Evolutionary conservation across 306 rosid genomes (phyloP).

Genomic region (Vigna reflexopilosa): DNA sequence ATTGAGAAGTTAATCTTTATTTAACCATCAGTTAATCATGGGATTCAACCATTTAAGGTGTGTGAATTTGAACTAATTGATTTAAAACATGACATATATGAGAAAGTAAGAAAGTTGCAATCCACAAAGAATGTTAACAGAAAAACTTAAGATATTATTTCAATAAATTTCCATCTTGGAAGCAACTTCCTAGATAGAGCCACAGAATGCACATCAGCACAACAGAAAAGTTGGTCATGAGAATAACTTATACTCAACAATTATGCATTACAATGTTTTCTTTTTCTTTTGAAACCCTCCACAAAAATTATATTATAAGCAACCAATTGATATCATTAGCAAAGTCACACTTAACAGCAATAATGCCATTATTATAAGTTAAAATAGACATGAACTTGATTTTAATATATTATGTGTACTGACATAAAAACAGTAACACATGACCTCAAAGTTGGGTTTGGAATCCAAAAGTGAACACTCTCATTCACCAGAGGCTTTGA

Average conservation of each 20-base stretch:
- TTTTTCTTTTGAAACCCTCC: slow-evolving; percentile 32
- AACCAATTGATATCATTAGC: slow-evolving; percentile 5
- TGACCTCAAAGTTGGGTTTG: slow-evolving; percentile 35
- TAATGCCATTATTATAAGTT: slow-evolving; percentile 43
- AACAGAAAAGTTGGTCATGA: slow-evolving; percentile 29
- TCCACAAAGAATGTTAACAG: no score
- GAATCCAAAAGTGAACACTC: slow-evolving; percentile 35
- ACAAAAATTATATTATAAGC: neutral
- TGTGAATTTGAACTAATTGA: neutral
- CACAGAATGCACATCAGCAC: slow-evolving; percentile 24
- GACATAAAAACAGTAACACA: slow-evolving; percentile 27
- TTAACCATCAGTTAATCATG: no score
- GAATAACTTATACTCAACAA: slow-evolving; percentile 30
- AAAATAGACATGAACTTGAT: slow-evolving; percentile 15
- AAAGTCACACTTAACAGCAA: slow-evolving; percentile 16
- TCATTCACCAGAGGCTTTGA: slow-evolving; percentile 33
- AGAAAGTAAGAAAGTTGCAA: neutral
- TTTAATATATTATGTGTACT: neutral
- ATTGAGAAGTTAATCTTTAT: neutral
- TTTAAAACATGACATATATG: neutral
- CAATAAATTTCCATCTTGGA: slow-evolving; percentile 48
- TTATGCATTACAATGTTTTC: neutral
- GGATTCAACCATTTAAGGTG: neutral
- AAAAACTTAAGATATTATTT: neutral
- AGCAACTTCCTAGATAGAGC: slow-evolving; percentile 50